phyloP scores from a whole-genome alignment of 768 basidiomycete genomes.

The Mycena indigotica region DNA sequence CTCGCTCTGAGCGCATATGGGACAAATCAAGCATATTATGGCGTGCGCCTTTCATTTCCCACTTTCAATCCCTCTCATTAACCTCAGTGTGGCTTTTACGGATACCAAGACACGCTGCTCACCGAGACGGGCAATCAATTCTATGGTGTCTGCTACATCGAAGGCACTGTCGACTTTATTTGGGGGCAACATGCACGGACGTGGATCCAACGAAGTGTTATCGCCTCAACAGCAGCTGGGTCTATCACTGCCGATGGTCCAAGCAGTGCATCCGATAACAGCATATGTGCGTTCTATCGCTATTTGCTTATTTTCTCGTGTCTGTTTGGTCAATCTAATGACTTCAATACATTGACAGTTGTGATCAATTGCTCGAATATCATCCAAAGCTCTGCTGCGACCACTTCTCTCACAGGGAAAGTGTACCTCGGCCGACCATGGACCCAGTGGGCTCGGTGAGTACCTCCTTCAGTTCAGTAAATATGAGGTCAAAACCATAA shows the following conservation, averaged over 20 bases:
- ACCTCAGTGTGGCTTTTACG: background rate
- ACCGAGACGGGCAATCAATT: slow-evolving; percentile 25
- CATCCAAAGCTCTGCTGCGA: slow-evolving; percentile 23
- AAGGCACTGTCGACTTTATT: slow-evolving; percentile 30
- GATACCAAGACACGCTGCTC: slow-evolving; percentile 29
- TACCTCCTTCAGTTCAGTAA: no score
- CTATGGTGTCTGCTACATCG: slow-evolving; percentile 28
- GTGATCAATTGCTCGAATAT: slow-evolving; percentile 30
- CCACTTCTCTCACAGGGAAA: slow-evolving; percentile 20
- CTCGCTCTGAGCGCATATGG: slow-evolving; percentile 32
- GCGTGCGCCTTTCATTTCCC: slow-evolving; percentile 1
- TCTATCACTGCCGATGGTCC: slow-evolving; percentile 26
- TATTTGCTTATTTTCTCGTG: background rate
- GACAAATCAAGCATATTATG: slow-evolving; percentile 30
- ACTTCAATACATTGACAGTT: slow-evolving; percentile 7
- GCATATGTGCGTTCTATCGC: slow-evolving; percentile 24
- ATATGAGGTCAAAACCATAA: no score
- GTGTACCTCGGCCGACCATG: slow-evolving; percentile 30
- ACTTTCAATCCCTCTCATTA: background rate
- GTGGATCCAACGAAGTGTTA: slow-evolving; percentile 24
- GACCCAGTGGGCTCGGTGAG: slow-evolving; percentile 30
- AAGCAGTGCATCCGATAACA: slow-evolving; percentile 14
- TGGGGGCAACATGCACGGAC: slow-evolving; percentile 26
- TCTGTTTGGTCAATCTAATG: no score
- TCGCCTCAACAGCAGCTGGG: slow-evolving; percentile 23